Evolutionary conservation across 2,329 filamentous ascomycete genomes (phyloP), one percentile per base, ranked within the genome.

Genomic region (Sclerotinia subarctica): DNA sequence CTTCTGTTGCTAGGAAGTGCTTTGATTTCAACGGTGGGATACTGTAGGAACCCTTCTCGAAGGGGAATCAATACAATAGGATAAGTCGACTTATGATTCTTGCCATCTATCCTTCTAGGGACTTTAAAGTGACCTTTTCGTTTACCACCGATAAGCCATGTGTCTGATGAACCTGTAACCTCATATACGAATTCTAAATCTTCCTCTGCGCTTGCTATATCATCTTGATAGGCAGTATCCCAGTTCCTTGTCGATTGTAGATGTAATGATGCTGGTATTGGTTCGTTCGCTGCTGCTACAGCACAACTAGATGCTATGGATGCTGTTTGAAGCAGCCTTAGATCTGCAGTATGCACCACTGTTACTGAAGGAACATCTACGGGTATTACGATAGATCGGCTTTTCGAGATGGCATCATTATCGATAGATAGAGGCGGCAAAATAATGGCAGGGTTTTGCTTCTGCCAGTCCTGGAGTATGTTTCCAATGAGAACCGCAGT

Each of bases 311-410:
- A 71, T 54, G 76, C 78, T 66, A 75, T 73, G 67, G 76, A 78
- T 74, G 73, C 74, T 69, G 74, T 47, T 69, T 77, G 68, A 13
- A 82, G 79, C 1, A 92, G 78, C 38, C 82, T 81, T 38, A 94
- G 84, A 64, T 90, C 87, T 3, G 90, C 90, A 0, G 91, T 96
- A 78, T 96, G 91, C 0, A 98, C 86, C 26, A 97, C 86, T 59
- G 92, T 87, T 2, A 97, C 84, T 1, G 90, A 88, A 0, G 94
- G 94, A 1, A 99, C 88, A 69, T 97, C 93, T 19, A 99, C 94
- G 0, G 94, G 92, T 65, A 99, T 96, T 42, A 90, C 82, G 73
- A 99, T 94, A 17, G 88, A 88, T 26, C 85, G 84, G 70, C 78
- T 82, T 26, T 84, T 81, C 29, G 79, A 64, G n/a, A 77, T 71